Conservation (phyloP, 495 filamentous ascomycete genomes). For the Daldinia loculata region DNA sequence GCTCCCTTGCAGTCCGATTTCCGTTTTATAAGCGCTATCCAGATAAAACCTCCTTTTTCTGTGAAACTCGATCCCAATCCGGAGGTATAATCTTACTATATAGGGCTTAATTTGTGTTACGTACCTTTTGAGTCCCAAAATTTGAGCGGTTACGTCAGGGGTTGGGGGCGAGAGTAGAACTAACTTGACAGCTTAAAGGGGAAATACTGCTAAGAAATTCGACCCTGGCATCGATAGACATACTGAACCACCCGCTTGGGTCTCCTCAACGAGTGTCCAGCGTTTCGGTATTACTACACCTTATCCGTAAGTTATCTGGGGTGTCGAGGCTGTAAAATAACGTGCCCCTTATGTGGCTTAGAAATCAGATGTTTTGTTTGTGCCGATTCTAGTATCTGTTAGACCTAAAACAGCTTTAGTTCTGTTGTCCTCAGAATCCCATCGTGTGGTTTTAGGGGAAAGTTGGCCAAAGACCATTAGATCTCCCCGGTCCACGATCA, state of each 20-base stretch:
- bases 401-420: slow-evolving; percentile 1
- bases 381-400: slow-evolving; percentile 14
- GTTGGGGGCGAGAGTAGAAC: slow-evolving; percentile 21
- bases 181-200: background rate
- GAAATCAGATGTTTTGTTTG: slow-evolving; percentile 14
- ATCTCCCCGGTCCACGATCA: slow-evolving; percentile 1
- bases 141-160: background rate
- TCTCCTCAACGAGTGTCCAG: slow-evolving; percentile 9
- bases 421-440: slow-evolving; percentile 5
- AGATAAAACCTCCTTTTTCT: slow-evolving; percentile 7
- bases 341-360: slow-evolving; percentile 17
- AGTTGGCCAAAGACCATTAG: slow-evolving; percentile 1
- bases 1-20: slow-evolving; percentile 16
- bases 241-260: background rate
- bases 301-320: background rate
- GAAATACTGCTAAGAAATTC: slow-evolving; percentile 6
- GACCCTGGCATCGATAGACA: slow-evolving; percentile 1
- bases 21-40: slow-evolving; percentile 3
- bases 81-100: slow-evolving; percentile 3
- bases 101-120: slow-evolving; percentile 21
- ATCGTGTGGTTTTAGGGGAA: slow-evolving; percentile 1
- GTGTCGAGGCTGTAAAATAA: slow-evolving; percentile 3
- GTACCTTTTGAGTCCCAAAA: slow-evolving; percentile 1
- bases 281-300: slow-evolving; percentile 5
- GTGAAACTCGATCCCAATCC: slow-evolving; percentile 5